Base-by-base conservation (phyloP, 1,284 basidiomycete genomes). In the Apiotrichum gamsii region DNA sequence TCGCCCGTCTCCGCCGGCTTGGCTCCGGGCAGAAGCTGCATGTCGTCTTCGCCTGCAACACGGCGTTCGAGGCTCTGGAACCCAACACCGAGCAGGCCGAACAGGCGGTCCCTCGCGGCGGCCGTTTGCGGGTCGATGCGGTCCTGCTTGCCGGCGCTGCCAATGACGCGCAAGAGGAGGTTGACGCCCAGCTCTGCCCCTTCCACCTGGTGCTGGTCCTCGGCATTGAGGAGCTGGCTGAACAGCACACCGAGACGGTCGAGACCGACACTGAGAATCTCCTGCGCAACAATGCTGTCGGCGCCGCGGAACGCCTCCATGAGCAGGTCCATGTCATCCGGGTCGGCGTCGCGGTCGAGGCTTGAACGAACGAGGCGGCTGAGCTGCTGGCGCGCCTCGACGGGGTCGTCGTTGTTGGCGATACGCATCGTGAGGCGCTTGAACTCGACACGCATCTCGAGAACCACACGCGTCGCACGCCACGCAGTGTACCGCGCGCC, bases 391-490 rank as follows among this genome's bases (percentile, higher is more conserved):
- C 59, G 56, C 4, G 69, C 63, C 21, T 64, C 62, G 13, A 52
- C 52, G 6, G 63, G 55, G 19, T 65, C 52, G 15, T 64, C 64
- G 14, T 55, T 57, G 35, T 59, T 62, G 18, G 56, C 57, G 23
- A 71, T 67, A 15, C 64, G 51, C 42, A 58, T 54, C 3, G 64
- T 63, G 4, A 71, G 51, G 2, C 63, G 61, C 47, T 71, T 71
- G 52, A 71, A 69, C 50, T 69, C 65, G 37, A 69, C 64, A 5
- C 69, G 52, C 66, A 71, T 68, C 48, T 67, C 65, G 0, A 71
- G 58, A 9, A 71, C 69, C 8, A 69, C 61, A 6, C 67, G 54
- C 1, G 69, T 71, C 64, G 65, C 69, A 23, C 61, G 51, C 69
- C 69, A 71, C 16, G 67, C 65, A 36, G 61, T 64, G 50, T 66